phyloP scores from a whole-genome alignment of 768 basidiomycete species.

The Cyclocybe aegerita region DNA sequence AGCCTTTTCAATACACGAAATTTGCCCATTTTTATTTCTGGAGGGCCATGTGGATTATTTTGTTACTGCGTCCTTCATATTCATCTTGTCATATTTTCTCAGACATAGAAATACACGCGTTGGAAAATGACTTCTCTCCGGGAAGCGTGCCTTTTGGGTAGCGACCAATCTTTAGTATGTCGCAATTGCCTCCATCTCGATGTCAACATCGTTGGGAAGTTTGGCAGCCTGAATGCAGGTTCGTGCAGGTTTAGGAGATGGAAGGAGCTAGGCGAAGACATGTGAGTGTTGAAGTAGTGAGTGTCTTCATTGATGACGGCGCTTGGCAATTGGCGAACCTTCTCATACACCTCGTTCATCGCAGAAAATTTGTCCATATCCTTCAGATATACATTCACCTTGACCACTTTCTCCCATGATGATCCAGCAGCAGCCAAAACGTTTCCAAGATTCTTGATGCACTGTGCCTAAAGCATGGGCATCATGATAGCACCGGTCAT shows the following conservation, averaged over 20 bases:
- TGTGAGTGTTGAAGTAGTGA: neutral
- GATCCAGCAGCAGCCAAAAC: slow-evolving; percentile 55
- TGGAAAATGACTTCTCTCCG: too few relatives aligned
- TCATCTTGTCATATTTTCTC: too few relatives aligned
- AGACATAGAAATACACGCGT: too few relatives aligned
- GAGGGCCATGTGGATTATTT: too few relatives aligned
- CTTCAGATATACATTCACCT: slow-evolving; percentile 61
- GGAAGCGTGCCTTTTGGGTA: too few relatives aligned
- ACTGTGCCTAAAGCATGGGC: slow-evolving; percentile 52
- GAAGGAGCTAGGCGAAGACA: slow-evolving; percentile 35
- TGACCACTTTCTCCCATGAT: slow-evolving; percentile 58
- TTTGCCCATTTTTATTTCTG: too few relatives aligned
- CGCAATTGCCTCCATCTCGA: slow-evolving; percentile 76
- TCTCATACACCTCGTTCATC: slow-evolving; percentile 59
- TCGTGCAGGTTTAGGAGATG: slow-evolving; percentile 65
- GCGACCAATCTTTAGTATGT: slow-evolving; percentile 25
- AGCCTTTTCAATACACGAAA: too few relatives aligned
- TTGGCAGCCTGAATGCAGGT: slow-evolving; percentile 75
- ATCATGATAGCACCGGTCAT: too few relatives aligned
- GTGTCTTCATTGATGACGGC: neutral
- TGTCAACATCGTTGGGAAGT: slow-evolving; percentile 66
- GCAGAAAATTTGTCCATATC: slow-evolving; percentile 55
- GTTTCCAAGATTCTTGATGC: slow-evolving; percentile 52
- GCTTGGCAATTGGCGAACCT: slow-evolving; percentile 31
- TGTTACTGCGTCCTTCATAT: too few relatives aligned